phyloP scores from a whole-genome alignment of 805 yeast species.

The Scheffersomyces ergatensis region DNA sequence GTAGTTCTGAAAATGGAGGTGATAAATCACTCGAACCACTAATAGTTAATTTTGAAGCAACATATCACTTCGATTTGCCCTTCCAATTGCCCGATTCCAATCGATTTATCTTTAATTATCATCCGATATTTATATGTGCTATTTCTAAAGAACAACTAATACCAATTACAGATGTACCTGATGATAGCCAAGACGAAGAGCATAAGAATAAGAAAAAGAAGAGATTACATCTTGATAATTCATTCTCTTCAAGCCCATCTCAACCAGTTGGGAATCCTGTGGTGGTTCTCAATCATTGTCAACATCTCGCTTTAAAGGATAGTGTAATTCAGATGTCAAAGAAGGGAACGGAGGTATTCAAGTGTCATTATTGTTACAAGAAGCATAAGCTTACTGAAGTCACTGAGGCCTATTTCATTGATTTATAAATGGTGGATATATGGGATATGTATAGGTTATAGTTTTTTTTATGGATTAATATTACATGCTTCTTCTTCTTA shows the following conservation, averaged over 20 bases:
- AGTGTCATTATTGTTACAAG: slow-evolving; percentile 46
- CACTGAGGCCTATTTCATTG: slow-evolving; percentile 41
- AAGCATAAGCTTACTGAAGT: slow-evolving; percentile 39
- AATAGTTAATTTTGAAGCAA: slow-evolving; percentile 13
- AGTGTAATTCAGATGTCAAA: slow-evolving; percentile 40
- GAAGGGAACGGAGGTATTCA: slow-evolving; percentile 37
- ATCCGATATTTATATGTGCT: slow-evolving; percentile 46
- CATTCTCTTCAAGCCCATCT: not conserved
- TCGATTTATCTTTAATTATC: slow-evolving; percentile 38
- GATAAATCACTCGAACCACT: not conserved
- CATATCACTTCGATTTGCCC: slow-evolving; percentile 33
- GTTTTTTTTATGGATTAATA: too few relatives aligned
- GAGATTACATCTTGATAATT: slow-evolving; percentile 3
- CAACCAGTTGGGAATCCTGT: slow-evolving; percentile 28
- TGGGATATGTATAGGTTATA: too few relatives aligned
- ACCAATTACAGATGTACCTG: slow-evolving; percentile 23
- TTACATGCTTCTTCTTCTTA: too few relatives aligned
- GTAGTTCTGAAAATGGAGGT: not conserved
- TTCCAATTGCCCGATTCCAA: slow-evolving; percentile 40
- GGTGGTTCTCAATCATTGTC: slow-evolving; percentile 39
- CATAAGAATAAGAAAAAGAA: slow-evolving; percentile 15
- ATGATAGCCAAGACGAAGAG: slow-evolving; percentile 5
- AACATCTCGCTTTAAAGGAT: slow-evolving; percentile 40
- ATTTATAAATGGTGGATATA: slow-evolving; percentile 17
- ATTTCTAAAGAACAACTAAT: slow-evolving; percentile 42